Conservation (phyloP, 2,329 filamentous ascomycete genomes). For the Neocucurbitaria cava region DNA sequence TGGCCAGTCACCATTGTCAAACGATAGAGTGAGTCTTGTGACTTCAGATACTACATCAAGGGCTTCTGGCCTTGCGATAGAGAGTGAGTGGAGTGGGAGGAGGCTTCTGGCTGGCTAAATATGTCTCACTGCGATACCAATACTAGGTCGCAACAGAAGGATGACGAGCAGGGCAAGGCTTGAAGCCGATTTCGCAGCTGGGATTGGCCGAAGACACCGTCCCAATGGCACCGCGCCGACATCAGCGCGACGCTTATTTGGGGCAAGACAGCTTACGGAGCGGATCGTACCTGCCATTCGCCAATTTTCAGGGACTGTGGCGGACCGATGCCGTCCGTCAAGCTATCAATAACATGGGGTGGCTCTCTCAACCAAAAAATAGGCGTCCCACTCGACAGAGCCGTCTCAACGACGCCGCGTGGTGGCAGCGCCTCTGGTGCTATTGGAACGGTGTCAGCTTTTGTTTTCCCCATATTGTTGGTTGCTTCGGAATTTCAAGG, state of each 20-base stretch:
- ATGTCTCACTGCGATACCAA: constrained; percentile 42
- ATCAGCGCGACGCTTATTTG: constrained; percentile 42
- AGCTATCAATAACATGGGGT: constrained; percentile 33
- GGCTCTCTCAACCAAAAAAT: constrained; percentile 28
- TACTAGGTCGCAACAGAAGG: constrained; percentile 35
- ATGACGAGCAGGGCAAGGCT: constrained; percentile 40
- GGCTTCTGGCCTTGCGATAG: constrained; percentile 25
- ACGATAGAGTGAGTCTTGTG: constrained; percentile 39
- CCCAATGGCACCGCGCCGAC: constrained; percentile 41
- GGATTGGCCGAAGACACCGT: constrained; percentile 42
- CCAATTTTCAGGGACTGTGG: constrained; percentile 32
- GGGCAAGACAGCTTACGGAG: constrained; percentile 41
- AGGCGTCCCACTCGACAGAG: constrained; percentile 19
- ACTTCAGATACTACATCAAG: constrained; percentile 23
- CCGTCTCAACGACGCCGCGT: constrained; percentile 28
- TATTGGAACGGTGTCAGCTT: constrained; percentile 42
- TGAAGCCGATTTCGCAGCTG: constrained; percentile 32
- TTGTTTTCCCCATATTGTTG: constrained; percentile 44
- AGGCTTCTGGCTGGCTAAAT: constrained; percentile 36
- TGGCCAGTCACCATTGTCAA: constrained; percentile 53
- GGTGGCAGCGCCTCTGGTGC: constrained; percentile 29
- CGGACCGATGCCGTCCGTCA: constrained; percentile 38
- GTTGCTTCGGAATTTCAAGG: constrained; percentile 47
- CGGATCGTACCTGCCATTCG: constrained; percentile 45
- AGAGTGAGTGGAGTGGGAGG: constrained; percentile 33